These are phyloP conservation scores for Haplosporangium sp. DNA, from an alignment of 371 early-diverging fungal species.

Conservation along the genomic window DNA sequence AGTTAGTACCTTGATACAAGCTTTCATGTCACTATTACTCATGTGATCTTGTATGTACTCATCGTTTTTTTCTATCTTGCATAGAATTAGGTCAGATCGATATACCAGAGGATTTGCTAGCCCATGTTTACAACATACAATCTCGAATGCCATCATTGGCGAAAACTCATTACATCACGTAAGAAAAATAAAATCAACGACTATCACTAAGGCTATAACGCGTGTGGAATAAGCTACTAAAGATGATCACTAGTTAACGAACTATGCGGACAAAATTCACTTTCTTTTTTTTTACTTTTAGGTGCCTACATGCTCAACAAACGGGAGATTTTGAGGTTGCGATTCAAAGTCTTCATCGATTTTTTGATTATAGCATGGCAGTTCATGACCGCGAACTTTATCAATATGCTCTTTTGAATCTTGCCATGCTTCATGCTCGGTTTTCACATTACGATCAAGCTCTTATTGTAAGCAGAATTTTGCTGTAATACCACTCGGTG, in stretches of 20 bases:
- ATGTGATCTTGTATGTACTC: neutral
- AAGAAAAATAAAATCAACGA: slow-evolving; percentile 2
- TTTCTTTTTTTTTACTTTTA: slow-evolving; percentile 2
- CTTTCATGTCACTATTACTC: neutral
- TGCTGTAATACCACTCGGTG: neutral
- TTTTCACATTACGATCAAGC: slow-evolving; percentile 57
- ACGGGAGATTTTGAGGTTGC: slow-evolving; percentile 45
- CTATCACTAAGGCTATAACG: no score
- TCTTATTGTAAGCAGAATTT: slow-evolving; percentile 28
- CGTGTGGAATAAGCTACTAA: neutral
- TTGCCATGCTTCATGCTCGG: slow-evolving; percentile 57
- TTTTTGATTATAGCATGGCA: slow-evolving; percentile 41
- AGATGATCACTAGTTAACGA: neutral
- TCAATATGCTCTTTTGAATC: slow-evolving; percentile 57
- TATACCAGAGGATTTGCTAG: slow-evolving; percentile 36
- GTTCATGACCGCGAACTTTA: slow-evolving; percentile 36
- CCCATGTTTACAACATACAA: slow-evolving; percentile 38
- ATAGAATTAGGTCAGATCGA: slow-evolving; percentile 23
- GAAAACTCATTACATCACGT: slow-evolving; percentile 46
- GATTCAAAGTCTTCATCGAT: slow-evolving; percentile 42
- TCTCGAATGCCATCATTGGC: slow-evolving; percentile 30
- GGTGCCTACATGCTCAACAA: slow-evolving; percentile 43
- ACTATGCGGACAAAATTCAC: slow-evolving; percentile 23
- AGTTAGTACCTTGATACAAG: slow-evolving; percentile 11
- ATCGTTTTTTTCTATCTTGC: neutral